Conservation (phyloP, 139 green algal species). For the Volvox africanus region DNA sequence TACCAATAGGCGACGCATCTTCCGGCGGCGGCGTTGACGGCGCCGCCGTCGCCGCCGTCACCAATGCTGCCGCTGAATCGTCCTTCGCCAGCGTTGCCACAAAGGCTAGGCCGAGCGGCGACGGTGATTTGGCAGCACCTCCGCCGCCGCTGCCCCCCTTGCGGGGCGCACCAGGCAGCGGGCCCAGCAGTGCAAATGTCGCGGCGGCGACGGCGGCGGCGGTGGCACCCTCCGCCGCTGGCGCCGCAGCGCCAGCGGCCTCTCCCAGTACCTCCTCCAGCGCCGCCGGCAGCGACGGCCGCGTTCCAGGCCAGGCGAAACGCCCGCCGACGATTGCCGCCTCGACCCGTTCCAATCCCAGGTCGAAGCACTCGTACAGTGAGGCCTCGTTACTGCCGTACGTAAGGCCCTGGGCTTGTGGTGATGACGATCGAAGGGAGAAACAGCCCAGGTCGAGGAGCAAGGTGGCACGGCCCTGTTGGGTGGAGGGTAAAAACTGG, state of each 20-base stretch:
- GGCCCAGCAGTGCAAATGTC: background rate
- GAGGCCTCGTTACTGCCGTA: slow-evolving; percentile 70
- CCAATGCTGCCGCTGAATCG: background rate
- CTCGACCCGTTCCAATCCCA: slow-evolving; percentile 69
- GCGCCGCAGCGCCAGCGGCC: background rate
- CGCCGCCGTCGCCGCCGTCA: background rate
- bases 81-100: background rate
- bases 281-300: background rate
- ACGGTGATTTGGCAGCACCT: background rate
- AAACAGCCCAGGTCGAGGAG: slow-evolving; percentile 85
- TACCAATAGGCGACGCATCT: background rate
- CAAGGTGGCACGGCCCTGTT: slow-evolving; percentile 60
- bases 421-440: slow-evolving; percentile 58
- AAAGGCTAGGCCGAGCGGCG: slow-evolving; percentile 8
- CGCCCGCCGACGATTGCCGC: slow-evolving; percentile 77
- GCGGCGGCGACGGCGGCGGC: background rate
- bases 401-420: background rate
- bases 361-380: slow-evolving; percentile 84
- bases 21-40: background rate
- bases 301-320: slow-evolving; percentile 57
- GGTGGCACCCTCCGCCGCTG: background rate
- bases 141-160: background rate
- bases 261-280: background rate
- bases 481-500: background rate
- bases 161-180: background rate